Base-by-base conservation (phyloP, 495 filamentous ascomycete genomes). In the Penicillium paxilli region DNA sequence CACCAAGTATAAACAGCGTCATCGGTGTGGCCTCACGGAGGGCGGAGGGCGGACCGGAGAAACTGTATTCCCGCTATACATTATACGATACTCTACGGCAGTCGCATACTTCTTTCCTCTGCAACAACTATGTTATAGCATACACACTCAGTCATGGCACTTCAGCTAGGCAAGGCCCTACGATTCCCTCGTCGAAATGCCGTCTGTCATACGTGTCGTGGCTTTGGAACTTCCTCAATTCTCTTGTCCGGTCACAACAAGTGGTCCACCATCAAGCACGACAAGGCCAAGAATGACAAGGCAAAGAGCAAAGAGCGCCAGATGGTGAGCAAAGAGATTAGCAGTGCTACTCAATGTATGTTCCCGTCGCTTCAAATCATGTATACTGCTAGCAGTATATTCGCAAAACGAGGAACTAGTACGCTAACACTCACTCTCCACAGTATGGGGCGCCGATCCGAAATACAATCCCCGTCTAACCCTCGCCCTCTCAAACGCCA, bases 231-330 rank as follows among this genome's bases (percentile, higher is more conserved):
- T 17, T 78, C 76, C 17, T 44, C 80, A 2, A 24, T 58, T 5
- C 57, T 76, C 6, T 70, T 70, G 25, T 88, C 88, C 40, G 92
- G 92, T 28, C 91, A 96, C 71, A 96, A 84, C 67, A 85, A 88
- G 66, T 99, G 94, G 94, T 89, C 90, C 30, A 94, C 92, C 57
- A 97, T 97, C 72, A 88, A 85, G 58, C 95, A 99, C 67, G 90
- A 92, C 72, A 99, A 99, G 70, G 89, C 83, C 33, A 87, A 84
- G 58, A 83, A 83, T 56, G 92, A 97, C 72, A 74, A 73, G 65
- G 71, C 64, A 11, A 80, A 75, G 63, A 77, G 70, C 66, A 83
- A 71, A 52, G 77, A 78, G 57, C 78, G 71, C 20, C 72, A 75
- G 33, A 68, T 75, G 42, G 52, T 85, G 30, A 67, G 68, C 41